Base-by-base conservation (phyloP, 73 alveolate genomes). In the Tetrahymena elliotti region DNA sequence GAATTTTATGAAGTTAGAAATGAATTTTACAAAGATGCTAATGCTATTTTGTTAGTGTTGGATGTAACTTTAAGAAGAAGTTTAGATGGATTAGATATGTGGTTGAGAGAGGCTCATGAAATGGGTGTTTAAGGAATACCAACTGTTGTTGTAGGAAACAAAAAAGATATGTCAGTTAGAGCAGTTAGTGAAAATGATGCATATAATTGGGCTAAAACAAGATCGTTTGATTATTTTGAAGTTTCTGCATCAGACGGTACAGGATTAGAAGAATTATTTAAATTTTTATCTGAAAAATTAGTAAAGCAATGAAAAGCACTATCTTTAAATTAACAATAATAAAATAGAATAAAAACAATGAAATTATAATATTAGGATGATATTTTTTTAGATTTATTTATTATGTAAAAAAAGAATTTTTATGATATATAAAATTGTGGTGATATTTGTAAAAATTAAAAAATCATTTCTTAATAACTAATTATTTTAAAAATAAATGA, bases 21-120 rank as follows among this genome's bases (percentile, higher is more conserved):
- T 95, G 98, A 97, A 83, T 97, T 97, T 93, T 97, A 97, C 93
- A 95, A 95, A 92, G 98, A 97, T 38, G 96, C 97, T 0, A 34
- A 93, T 38, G 95, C 96, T 38, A 92, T 97, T 34, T 34, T 97
- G 83, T 83, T 97, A 83, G 97, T 96, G 1, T 97, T 93, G 82
- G 98, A 97, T 93, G 96, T 96, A 15, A 39, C 97, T 4, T 54
- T n/a, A 34, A 95, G 94, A 52, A 96, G 95, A 47, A 84, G 96
- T 33, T 96, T 97, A 54, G 98, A 96, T 39, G 94, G 95, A 4
- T 39, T 97, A 36, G 98, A 97, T 83, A 93, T 95, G 97, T 96
- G 98, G 98, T 11, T 68, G 11, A n/a, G 88, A 27, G 88, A 68
- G n/a, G 88, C 88, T 27, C 88, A 68, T 68, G 88, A 68, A 68